Conservation (phyloP, 176 grass and related monocot species). For the Pharus latifolius region DNA sequence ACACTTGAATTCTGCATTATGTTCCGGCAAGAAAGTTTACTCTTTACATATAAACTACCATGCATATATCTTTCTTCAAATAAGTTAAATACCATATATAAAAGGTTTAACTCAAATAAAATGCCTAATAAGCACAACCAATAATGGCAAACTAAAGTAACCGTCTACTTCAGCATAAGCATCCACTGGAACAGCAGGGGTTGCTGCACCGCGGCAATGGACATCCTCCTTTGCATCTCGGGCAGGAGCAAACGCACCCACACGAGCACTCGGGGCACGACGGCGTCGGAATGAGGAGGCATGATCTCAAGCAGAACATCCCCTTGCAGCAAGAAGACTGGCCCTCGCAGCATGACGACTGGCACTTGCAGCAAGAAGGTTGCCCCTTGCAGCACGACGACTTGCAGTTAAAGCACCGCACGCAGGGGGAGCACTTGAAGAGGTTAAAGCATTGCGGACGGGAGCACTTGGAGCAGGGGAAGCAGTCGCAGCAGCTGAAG, state of each 20-base stretch:
- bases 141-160: neutral
- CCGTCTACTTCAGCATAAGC: conserved; percentile 41
- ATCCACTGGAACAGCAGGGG: conserved; percentile 43
- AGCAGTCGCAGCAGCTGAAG: neutral
- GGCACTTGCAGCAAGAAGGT: conserved; percentile 37
- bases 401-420: conserved; percentile 13
- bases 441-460: neutral
- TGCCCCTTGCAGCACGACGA: conserved; percentile 18
- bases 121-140: neutral
- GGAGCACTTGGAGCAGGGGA: neutral
- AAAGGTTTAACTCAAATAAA: neutral
- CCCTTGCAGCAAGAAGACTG: conserved; percentile 16
- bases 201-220: conserved; percentile 39
- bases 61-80: too few species aligned
- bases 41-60: too few species aligned
- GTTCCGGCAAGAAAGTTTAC: too few species aligned
- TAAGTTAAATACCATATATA: neutral
- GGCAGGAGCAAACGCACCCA: conserved; percentile 79
- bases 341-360: conserved; percentile 32
- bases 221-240: conserved; percentile 35
- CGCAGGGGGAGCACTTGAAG: neutral
- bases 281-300: conserved; percentile 5
- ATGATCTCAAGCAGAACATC: conserved; percentile 18
- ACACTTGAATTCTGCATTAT: too few species aligned
- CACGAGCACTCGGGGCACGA: conserved; percentile 75